Conservation (phyloP, 495 filamentous ascomycete species). For the Trichoderma erinaceum region DNA sequence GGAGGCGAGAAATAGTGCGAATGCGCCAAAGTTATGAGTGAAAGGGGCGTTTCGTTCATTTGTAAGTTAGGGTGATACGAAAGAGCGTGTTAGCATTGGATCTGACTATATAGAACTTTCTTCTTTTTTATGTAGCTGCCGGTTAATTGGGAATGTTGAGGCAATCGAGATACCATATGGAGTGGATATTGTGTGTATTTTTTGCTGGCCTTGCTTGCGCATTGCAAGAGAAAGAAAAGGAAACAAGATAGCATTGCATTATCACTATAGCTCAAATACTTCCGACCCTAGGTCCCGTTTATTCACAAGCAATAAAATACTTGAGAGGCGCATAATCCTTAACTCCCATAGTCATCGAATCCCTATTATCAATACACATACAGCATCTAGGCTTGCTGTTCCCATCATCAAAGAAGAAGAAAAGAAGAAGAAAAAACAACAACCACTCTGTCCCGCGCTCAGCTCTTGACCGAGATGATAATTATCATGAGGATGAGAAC, state of each 20-base stretch:
- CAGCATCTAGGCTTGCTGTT: conserved; percentile 5
- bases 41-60: not conserved
- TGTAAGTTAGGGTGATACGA: not conserved
- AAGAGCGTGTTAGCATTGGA: not conserved
- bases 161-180: not conserved
- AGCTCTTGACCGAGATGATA: conserved; percentile 37
- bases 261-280: not conserved
- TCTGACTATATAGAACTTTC: not conserved
- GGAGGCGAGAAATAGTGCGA: conserved; percentile 29
- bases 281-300: not conserved
- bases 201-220: not conserved
- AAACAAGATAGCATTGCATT: not conserved
- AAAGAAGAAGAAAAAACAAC: not conserved
- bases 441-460: not conserved
- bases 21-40: conserved; percentile 38
- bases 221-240: not conserved
- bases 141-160: not conserved
- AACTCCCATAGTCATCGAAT: conserved; percentile 6
- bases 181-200: not conserved
- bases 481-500: conserved; percentile 64
- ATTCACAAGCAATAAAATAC: not conserved
- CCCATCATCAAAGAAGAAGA: not conserved
- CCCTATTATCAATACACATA: conserved; percentile 10
- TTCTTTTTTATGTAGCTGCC: not conserved
- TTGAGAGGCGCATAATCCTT: not conserved